A percentile compares a stretch with the other conserved stretches of the same genome.
phyloP scores from a whole-genome alignment of 2,329 filamentous ascomycete genomes.

The Fusarium avenaceum region DNA sequence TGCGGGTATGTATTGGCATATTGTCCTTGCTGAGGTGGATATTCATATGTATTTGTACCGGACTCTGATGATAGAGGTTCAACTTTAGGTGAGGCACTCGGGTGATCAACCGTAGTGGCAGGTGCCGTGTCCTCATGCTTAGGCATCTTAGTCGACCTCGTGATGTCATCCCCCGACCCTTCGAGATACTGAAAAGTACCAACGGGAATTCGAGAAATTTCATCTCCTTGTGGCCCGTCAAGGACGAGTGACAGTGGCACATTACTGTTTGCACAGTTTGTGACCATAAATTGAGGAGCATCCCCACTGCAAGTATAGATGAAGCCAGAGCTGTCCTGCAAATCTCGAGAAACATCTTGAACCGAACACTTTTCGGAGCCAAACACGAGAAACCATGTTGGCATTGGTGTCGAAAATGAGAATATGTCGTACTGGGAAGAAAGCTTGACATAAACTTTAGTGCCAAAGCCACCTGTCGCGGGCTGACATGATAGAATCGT shows the following conservation, averaged over 20 bases:
- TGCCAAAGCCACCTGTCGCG: slow-evolving; percentile 74
- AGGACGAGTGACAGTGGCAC: slow-evolving; percentile 69
- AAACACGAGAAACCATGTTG: slow-evolving; percentile 78
- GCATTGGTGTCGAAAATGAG: slow-evolving; percentile 66
- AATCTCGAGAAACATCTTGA: slow-evolving; percentile 73
- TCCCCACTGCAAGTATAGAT: slow-evolving; percentile 80
- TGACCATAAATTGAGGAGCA: slow-evolving; percentile 72
- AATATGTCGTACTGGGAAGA: slow-evolving; percentile 80
- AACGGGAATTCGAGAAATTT: slow-evolving; percentile 64
- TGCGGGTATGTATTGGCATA: slow-evolving; percentile 58
- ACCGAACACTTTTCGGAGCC: slow-evolving; percentile 76
- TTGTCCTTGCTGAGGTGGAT: slow-evolving; percentile 59
- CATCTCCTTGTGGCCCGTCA: slow-evolving; percentile 65
- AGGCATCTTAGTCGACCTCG: slow-evolving; percentile 54
- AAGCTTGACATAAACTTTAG: slow-evolving; percentile 79
- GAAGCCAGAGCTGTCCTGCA: slow-evolving; percentile 70
- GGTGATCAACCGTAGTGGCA: slow-evolving; percentile 56
- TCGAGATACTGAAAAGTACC: slow-evolving; percentile 65
- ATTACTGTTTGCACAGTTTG: slow-evolving; percentile 62
- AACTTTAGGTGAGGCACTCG: slow-evolving; percentile 59
- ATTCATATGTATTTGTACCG: slow-evolving; percentile 62
- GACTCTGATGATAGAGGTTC: slow-evolving; percentile 56
- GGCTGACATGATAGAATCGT: slow-evolving; percentile 80
- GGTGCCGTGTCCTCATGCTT: slow-evolving; percentile 57
- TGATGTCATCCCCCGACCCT: slow-evolving; percentile 63